Evolutionary conservation across 495 filamentous ascomycete genomes (phyloP).

Genomic region (Penicillium turbatum): DNA sequence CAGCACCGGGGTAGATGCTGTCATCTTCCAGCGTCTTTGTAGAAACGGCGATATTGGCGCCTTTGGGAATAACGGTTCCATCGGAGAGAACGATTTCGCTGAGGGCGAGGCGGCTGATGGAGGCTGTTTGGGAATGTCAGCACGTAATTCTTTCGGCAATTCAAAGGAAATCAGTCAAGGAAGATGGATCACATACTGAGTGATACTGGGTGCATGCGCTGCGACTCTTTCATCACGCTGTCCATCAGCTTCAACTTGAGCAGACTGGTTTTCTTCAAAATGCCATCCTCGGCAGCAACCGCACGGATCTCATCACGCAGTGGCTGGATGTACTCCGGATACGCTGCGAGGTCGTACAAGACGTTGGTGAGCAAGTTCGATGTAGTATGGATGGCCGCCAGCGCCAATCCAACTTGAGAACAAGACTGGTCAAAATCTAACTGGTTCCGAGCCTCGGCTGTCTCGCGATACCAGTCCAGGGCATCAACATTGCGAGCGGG

Average conservation of each 20-base stretch:
- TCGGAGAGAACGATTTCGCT: slow-evolving; percentile 32
- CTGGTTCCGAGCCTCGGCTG: slow-evolving; percentile 16
- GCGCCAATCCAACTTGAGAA: slow-evolving; percentile 32
- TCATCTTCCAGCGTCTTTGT: slow-evolving; percentile 33
- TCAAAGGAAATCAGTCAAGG: not conserved
- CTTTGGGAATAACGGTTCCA: slow-evolving; percentile 33
- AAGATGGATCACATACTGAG: slow-evolving; percentile 26
- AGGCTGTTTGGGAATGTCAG: slow-evolving; percentile 22
- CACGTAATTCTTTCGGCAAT: not conserved
- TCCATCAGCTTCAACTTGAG: slow-evolving; percentile 50
- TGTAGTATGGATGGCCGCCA: slow-evolving; percentile 47
- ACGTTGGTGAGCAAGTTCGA: slow-evolving; percentile 37
- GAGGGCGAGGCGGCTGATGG: slow-evolving; percentile 40
- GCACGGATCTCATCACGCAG: slow-evolving; percentile 37
- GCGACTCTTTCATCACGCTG: slow-evolving; percentile 39
- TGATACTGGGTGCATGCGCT: slow-evolving; percentile 29
- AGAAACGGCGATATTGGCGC: slow-evolving; percentile 34
- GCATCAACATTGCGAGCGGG: slow-evolving; percentile 25
- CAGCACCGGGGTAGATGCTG: slow-evolving; percentile 38
- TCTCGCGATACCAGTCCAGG: slow-evolving; percentile 36
- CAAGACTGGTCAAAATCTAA: slow-evolving; percentile 16
- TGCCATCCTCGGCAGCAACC: slow-evolving; percentile 32
- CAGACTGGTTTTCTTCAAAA: slow-evolving; percentile 45
- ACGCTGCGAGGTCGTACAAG: slow-evolving; percentile 38
- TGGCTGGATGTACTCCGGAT: slow-evolving; percentile 35